Evolutionary conservation across 2,329 filamentous ascomycete species (phyloP), one percentile per base, ranked within the genome.

Genomic region (Fusarium sarcochroum): DNA sequence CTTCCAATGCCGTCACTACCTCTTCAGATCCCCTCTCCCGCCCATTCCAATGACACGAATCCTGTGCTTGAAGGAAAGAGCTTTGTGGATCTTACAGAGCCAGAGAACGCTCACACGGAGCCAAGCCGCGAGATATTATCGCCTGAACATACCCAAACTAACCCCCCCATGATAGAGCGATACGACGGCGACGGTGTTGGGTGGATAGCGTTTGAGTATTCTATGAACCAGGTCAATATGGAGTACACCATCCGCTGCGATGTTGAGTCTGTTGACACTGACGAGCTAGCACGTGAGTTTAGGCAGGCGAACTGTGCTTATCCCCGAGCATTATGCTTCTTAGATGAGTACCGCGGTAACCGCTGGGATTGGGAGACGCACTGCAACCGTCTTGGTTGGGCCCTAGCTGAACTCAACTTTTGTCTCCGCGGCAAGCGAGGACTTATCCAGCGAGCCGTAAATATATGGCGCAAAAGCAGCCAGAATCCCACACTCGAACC

Each of bases 341-440:
- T 98, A 81, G 95, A 98, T 61, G 92, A 97, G 78, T 98, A 99
- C 84, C 91, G 94, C 63, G 96, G 96, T 64, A 98, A 99, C 79
- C 91, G 96, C 17, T 83, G 98, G 71, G 92, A 30, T 3, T 96
- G 72, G 98, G 96, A 99, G 84, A 98, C 93, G 17, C 96, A 99
- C 82, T 99, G 96, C 86, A 99, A 99, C 82, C 93, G 94, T 1
- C 95, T 99, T 17, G 96, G 96, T n/a, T 99, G 96, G 96, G 95
- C 95, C 13, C 82, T 99, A 71, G 96, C 96, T 4, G 91, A 98
- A 76, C 83, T 99, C 53, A 99, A 99, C 79, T 91, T 94, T 9
- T 92, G 93, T 60, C 86, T 98, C 62, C 90, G 95, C 68, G 95
- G 95, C 72, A 98, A 98, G 85, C 89, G 96, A 73, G 96, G 96